Evolutionary conservation across 1,284 basidiomycete species (phyloP).

Genomic region (Austroboletus novae-zelandiae): DNA sequence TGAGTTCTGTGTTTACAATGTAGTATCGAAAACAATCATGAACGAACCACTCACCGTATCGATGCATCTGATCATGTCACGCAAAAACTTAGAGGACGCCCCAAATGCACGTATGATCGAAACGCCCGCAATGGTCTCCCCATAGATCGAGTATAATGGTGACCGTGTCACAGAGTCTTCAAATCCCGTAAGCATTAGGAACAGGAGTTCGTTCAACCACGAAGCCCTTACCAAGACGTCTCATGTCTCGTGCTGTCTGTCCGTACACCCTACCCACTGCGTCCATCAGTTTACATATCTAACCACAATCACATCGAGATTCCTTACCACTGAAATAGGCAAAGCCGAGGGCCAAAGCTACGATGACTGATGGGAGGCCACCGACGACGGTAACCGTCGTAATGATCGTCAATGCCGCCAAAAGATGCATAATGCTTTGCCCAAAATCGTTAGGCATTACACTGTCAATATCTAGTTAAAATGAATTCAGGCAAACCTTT

Average conservation of each 20-base stretch:
- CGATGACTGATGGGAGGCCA: slow-evolving; percentile 70
- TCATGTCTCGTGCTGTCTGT: slow-evolving; percentile 87
- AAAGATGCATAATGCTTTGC: slow-evolving; percentile 62
- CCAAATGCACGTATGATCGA: slow-evolving; percentile 88
- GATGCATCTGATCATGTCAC: slow-evolving; percentile 82
- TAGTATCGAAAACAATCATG: background rate
- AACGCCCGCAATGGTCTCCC: slow-evolving; percentile 87
- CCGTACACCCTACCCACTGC: slow-evolving; percentile 64
- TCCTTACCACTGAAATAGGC: slow-evolving; percentile 71
- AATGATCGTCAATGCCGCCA: slow-evolving; percentile 64
- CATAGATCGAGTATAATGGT: slow-evolving; percentile 89
- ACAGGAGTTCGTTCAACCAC: background rate
- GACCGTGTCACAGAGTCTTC: slow-evolving; percentile 86
- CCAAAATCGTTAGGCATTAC: slow-evolving; percentile 85
- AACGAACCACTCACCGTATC: slow-evolving; percentile 60
- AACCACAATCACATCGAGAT: background rate
- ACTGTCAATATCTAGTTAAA: slow-evolving; percentile 71
- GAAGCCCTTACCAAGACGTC: slow-evolving; percentile 68
- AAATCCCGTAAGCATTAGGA: slow-evolving; percentile 1
- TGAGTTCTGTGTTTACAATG: slow-evolving; percentile 49
- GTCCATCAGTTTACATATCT: slow-evolving; percentile 5
- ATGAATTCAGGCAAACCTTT: background rate
- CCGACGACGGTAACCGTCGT: slow-evolving; percentile 81
- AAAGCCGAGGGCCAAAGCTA: slow-evolving; percentile 54
- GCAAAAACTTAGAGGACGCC: slow-evolving; percentile 80